Conservation (phyloP, 192 early-diverging fungal species). For the Funneliformis mosseae region DNA sequence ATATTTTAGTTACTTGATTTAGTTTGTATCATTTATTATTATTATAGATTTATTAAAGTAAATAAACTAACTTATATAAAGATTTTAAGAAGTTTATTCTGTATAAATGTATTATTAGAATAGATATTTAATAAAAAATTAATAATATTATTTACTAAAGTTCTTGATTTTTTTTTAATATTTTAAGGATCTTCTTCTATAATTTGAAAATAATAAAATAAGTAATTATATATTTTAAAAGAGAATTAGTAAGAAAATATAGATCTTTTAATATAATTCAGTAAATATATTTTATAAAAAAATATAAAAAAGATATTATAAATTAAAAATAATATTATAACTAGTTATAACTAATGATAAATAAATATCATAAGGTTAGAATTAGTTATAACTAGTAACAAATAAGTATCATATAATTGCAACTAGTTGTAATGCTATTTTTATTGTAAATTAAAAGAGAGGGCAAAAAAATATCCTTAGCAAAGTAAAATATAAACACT, state of each 20-base stretch:
- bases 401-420: too few relatives aligned
- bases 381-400: too few relatives aligned
- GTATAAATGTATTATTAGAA: not conserved
- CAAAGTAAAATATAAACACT: too few relatives aligned
- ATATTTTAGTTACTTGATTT: not conserved
- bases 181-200: not conserved
- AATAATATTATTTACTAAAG: slow-evolving; percentile 11
- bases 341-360: too few relatives aligned
- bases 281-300: not conserved
- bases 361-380: too few relatives aligned
- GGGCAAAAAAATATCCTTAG: too few relatives aligned
- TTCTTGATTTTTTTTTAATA: slow-evolving; percentile 7
- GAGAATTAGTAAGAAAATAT: slow-evolving; percentile 1
- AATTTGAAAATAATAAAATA: not conserved
- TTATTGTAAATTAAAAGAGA: too few relatives aligned
- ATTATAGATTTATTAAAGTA: not conserved
- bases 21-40: slow-evolving; percentile 7
- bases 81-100: slow-evolving; percentile 2
- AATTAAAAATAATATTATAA: not conserved
- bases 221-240: not conserved
- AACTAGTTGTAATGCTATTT: too few relatives aligned
- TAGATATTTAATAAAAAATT: not conserved
- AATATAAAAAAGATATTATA: not conserved
- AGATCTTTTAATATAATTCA: slow-evolving; percentile 3
- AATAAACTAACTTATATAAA: not conserved